Conservation (phyloP, 1,139 yeast genomes). For the Debaryomyces subglobosus region DNA sequence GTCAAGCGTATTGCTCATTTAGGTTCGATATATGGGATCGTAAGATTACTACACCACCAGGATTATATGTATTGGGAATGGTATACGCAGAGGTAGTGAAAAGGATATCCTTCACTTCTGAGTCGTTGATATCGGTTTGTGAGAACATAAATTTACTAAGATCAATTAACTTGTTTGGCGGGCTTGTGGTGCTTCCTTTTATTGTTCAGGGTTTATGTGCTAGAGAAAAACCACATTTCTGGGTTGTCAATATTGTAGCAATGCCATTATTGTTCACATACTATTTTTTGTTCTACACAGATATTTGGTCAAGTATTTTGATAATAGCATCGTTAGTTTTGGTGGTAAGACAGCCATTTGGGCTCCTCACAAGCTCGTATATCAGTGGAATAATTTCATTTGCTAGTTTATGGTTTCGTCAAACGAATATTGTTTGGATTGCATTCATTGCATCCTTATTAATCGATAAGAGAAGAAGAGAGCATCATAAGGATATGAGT, state of each 20-base stretch:
- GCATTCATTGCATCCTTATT: conserved; percentile 60
- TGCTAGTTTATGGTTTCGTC: conserved; percentile 73
- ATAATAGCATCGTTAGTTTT: conserved; percentile 50
- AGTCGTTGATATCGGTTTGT: conserved; percentile 31
- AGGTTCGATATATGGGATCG: conserved; percentile 74
- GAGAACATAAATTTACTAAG: conserved; percentile 51
- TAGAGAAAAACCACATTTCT: conserved; percentile 38
- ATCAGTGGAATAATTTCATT: conserved; percentile 53
- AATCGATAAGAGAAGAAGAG: conserved; percentile 48
- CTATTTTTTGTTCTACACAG: conserved; percentile 84
- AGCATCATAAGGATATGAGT: conserved; percentile 1
- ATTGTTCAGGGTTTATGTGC: conserved; percentile 26
- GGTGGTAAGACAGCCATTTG: conserved; percentile 29
- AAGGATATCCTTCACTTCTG: conserved; percentile 18
- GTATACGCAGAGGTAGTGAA: conserved; percentile 39
- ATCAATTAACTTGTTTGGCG: conserved; percentile 65
- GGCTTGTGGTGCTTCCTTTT: conserved; percentile 55
- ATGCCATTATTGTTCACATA: conserved; percentile 77
- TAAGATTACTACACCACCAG: conserved; percentile 97
- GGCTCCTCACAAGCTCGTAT: conserved; percentile 18
- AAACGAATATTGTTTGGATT: conserved; percentile 89
- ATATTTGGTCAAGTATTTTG: conserved; percentile 84
- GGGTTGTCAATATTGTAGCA: conserved; percentile 52
- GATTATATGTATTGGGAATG: conserved; percentile 72
- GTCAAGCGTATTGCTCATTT: conserved; percentile 64